These are phyloP conservation scores for Tetrahymena malaccensis DNA, from an alignment of 73 alveolate genomes.

Conservation along the genomic window DNA sequence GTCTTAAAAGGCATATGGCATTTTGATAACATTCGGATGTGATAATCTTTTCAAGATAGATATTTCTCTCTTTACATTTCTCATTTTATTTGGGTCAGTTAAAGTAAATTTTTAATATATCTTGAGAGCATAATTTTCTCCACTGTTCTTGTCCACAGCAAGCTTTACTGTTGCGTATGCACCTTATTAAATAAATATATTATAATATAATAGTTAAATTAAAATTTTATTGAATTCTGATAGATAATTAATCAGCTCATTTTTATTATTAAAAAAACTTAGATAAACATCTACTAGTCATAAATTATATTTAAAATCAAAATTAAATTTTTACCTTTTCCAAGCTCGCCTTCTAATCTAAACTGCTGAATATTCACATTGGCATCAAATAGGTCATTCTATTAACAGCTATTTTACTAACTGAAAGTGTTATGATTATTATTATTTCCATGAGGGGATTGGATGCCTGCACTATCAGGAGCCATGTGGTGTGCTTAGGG, in stretches of 20 bases:
- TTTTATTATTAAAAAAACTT: no score
- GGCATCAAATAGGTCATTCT: background rate
- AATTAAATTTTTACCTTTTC: background rate
- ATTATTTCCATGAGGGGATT: background rate
- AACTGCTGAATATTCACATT: background rate
- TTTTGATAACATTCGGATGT: conserved; percentile 77
- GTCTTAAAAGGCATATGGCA: conserved; percentile 71
- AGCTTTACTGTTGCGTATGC: conserved; percentile 85
- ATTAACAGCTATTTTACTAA: background rate
- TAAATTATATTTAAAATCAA: background rate
- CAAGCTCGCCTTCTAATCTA: background rate
- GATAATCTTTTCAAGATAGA: conserved; percentile 65
- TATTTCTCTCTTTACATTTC: conserved; percentile 81
- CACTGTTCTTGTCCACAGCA: conserved; percentile 53
- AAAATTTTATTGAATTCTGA: no score
- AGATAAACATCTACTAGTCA: background rate
- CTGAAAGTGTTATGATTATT: background rate
- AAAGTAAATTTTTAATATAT: conserved; percentile 78
- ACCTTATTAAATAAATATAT: conserved; percentile 43
- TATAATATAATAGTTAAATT: background rate
- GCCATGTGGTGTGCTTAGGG: background rate
- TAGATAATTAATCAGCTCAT: background rate
- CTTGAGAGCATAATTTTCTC: conserved; percentile 74
- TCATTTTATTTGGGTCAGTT: conserved; percentile 73
- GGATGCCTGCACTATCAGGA: background rate